Conservation (phyloP, 2,329 filamentous ascomycete species). For the Monilinia laxa region DNA sequence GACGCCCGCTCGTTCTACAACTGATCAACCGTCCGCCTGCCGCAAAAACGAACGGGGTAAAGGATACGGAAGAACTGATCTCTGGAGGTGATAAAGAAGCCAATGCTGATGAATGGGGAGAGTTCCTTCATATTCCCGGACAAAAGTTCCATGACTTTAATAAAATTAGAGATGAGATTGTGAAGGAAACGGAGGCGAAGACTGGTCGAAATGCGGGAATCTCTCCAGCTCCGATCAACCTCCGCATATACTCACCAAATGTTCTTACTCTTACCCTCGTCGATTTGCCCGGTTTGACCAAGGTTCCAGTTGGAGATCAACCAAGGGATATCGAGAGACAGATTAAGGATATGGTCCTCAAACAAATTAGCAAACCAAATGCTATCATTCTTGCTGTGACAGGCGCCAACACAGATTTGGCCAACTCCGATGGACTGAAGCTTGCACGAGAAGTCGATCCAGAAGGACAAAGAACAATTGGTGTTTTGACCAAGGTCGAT, state of each 20-base stretch:
- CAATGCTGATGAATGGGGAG: constrained; percentile 95
- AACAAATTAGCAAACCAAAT: constrained; percentile 98
- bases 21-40: constrained; percentile 83
- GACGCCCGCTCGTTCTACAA: constrained; percentile 92
- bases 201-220: constrained; percentile 96
- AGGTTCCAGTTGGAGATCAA: constrained; percentile 94
- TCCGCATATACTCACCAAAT: constrained; percentile 97
- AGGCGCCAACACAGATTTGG: constrained; percentile 94
- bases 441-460: constrained; percentile 95
- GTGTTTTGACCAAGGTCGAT: constrained; percentile 97
- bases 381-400: constrained; percentile 97
- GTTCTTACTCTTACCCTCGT: constrained; percentile 95
- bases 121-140: constrained; percentile 95
- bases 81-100: constrained; percentile 77
- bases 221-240: constrained; percentile 93
- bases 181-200: constrained; percentile 93
- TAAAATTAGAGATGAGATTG: constrained; percentile 97
- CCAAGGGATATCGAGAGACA: constrained; percentile 95
- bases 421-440: constrained; percentile 97
- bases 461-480: constrained; percentile 95
- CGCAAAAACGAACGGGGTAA: constrained; percentile 69
- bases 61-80: constrained; percentile 56
- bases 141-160: constrained; percentile 98
- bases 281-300: constrained; percentile 93
- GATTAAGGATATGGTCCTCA: constrained; percentile 96